Evolutionary conservation across 2,329 filamentous ascomycete species (phyloP).

Genomic region (Sporothrix sp.): DNA sequence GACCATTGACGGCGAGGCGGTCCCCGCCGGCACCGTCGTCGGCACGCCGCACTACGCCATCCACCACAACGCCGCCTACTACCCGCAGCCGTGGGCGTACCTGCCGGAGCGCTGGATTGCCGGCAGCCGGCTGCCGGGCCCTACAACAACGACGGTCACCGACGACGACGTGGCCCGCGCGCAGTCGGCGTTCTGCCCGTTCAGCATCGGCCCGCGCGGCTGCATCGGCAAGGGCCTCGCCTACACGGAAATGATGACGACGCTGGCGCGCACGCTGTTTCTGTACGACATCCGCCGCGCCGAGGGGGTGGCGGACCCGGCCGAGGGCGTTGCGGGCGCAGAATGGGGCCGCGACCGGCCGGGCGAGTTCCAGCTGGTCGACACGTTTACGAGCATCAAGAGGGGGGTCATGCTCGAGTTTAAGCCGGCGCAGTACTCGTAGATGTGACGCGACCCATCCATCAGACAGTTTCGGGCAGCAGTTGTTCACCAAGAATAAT

Average conservation of each 20-base stretch:
- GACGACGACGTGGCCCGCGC: conserved; percentile 45
- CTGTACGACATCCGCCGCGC: conserved; percentile 50
- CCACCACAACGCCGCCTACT: conserved; percentile 57
- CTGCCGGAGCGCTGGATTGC: conserved; percentile 56
- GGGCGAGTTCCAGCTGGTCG: conserved; percentile 58
- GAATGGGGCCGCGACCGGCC: conserved; percentile 46
- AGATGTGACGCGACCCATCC: too few relatives aligned
- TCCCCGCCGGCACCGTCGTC: conserved; percentile 53
- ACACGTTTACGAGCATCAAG: conserved; percentile 66
- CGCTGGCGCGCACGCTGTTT: conserved; percentile 51
- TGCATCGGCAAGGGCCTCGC: conserved; percentile 65
- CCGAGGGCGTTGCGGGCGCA: conserved; percentile 38
- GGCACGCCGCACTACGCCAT: conserved; percentile 59
- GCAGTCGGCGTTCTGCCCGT: conserved; percentile 64
- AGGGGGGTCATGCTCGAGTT: conserved; percentile 62
- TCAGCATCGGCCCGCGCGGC: conserved; percentile 58
- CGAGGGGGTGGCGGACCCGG: conserved; percentile 38
- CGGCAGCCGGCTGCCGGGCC: conserved; percentile 25
- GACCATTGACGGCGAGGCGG: conserved; percentile 40
- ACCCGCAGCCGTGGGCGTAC: conserved; percentile 48
- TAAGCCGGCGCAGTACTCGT: too few relatives aligned
- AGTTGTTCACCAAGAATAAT: conserved; percentile 16
- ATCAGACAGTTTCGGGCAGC: too few relatives aligned
- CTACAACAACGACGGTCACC: conserved; percentile 26
- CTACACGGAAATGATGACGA: conserved; percentile 56